Conservation (phyloP, 1,139 yeast species). For the Yamadazyma atmosphaerica region DNA sequence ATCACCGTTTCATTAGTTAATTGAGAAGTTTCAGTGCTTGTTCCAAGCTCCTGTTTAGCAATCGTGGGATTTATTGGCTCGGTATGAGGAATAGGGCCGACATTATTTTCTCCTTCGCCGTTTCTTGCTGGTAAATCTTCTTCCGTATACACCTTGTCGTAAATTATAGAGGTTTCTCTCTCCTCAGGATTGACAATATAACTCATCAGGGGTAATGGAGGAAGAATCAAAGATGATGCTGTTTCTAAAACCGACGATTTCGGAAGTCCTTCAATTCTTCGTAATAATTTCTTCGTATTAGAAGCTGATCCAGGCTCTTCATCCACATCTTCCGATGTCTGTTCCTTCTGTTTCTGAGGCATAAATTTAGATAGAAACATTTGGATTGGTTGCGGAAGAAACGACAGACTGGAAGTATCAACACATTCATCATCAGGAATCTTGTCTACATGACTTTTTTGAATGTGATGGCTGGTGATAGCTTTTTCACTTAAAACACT, state of each 20-base stretch:
- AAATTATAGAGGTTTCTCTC: conserved; percentile 37
- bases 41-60: not conserved
- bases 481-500: conserved; percentile 39
- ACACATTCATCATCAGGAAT: conserved; percentile 20
- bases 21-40: not conserved
- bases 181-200: conserved; percentile 65
- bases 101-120: not conserved
- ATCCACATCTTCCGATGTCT: conserved; percentile 15
- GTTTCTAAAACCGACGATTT: conserved; percentile 81
- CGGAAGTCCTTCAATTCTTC: conserved; percentile 41
- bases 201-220: conserved; percentile 76
- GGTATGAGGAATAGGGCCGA: not conserved
- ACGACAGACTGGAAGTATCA: conserved; percentile 17
- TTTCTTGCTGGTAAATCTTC: conserved; percentile 24
- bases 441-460: conserved; percentile 14
- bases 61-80: not conserved
- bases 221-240: conserved; percentile 76
- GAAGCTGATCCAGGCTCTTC: conserved; percentile 9
- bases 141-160: conserved; percentile 42
- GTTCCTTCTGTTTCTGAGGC: conserved; percentile 42
- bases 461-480: conserved; percentile 11
- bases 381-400: conserved; percentile 41
- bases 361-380: conserved; percentile 45
- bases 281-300: conserved; percentile 9
- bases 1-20: not conserved